These are phyloP conservation scores for Rhizopus arrhizus DNA, from an alignment of 371 early-diverging fungal species.

Conservation along the genomic window DNA sequence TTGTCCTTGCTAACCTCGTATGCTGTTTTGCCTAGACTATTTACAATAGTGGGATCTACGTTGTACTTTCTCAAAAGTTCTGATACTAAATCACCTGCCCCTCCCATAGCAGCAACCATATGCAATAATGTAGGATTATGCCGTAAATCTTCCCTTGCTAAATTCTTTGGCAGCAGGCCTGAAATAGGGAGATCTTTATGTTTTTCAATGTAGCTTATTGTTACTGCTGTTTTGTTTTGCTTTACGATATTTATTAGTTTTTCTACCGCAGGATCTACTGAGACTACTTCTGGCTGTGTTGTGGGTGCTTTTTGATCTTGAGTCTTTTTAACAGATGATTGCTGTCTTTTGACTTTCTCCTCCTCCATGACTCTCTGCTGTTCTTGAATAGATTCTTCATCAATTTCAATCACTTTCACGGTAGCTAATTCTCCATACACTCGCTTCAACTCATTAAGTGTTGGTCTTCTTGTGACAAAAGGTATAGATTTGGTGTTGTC, in stretches of 20 bases:
- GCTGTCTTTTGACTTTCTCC: constrained; percentile 25
- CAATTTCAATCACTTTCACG: constrained; percentile 54
- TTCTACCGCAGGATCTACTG: constrained; percentile 31
- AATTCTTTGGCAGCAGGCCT: constrained; percentile 50
- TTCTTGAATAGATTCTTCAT: constrained; percentile 33
- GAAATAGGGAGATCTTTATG: constrained; percentile 26
- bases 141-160: constrained; percentile 43
- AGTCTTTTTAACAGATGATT: constrained; percentile 8
- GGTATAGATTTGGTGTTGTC: constrained; percentile 72
- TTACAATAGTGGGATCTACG: constrained; percentile 79
- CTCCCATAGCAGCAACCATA: constrained; percentile 57
- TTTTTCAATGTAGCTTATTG: constrained; percentile 45
- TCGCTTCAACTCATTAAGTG: constrained; percentile 63
- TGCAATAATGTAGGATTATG: constrained; percentile 73
- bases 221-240: constrained; percentile 59
- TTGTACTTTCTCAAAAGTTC: constrained; percentile 66
- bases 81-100: constrained; percentile 61
- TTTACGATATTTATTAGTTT: constrained; percentile 52
- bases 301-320: constrained; percentile 9
- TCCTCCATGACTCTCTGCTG: constrained; percentile 31
- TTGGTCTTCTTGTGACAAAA: constrained; percentile 77
- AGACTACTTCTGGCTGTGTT: not conserved
- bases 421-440: constrained; percentile 54
- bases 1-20: constrained; percentile 82
- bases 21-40: constrained; percentile 65